phyloP scores from a whole-genome alignment of 495 filamentous ascomycete species.

The Neurospora tetrasperma region DNA sequence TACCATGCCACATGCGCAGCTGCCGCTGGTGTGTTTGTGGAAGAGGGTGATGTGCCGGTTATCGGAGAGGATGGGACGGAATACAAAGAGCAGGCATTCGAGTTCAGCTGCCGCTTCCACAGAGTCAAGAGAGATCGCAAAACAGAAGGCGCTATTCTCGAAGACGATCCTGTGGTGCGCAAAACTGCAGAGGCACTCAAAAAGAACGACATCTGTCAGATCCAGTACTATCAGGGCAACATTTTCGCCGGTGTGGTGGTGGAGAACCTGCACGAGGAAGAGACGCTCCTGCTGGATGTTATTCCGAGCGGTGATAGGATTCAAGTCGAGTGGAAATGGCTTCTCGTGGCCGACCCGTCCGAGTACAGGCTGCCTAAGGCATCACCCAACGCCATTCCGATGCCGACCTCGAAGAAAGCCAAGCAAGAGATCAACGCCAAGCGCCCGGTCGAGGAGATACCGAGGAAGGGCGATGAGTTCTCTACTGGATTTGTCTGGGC shows the following conservation, averaged over 20 bases:
- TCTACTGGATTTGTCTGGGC: slow-evolving; percentile 64
- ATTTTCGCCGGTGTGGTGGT: slow-evolving; percentile 86
- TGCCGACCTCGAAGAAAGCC: slow-evolving; percentile 44
- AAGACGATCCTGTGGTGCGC: slow-evolving; percentile 59
- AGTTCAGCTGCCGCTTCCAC: slow-evolving; percentile 91
- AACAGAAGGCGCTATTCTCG: slow-evolving; percentile 51
- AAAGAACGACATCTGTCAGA: slow-evolving; percentile 71
- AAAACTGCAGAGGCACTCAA: slow-evolving; percentile 58
- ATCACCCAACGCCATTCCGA: slow-evolving; percentile 45
- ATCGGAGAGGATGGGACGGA: slow-evolving; percentile 85
- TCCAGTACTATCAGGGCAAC: slow-evolving; percentile 73
- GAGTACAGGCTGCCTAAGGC: slow-evolving; percentile 55
- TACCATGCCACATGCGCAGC: slow-evolving; percentile 95
- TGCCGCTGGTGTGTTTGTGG: slow-evolving; percentile 82
- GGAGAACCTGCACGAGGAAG: slow-evolving; percentile 71
- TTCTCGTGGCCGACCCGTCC: slow-evolving; percentile 54
- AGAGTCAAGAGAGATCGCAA: slow-evolving; percentile 73
- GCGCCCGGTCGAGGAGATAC: slow-evolving; percentile 47
- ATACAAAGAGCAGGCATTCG: slow-evolving; percentile 78
- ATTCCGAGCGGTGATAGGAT: slow-evolving; percentile 73
- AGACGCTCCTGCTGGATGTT: slow-evolving; percentile 67
- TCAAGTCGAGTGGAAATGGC: slow-evolving; percentile 71
- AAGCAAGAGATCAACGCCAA: slow-evolving; percentile 49
- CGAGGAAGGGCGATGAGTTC: slow-evolving; percentile 59
- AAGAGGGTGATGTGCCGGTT: slow-evolving; percentile 73